These are phyloP conservation scores for Blastocladiella emersonii DNA, from an alignment of 371 early-diverging fungal species.

Conservation along the genomic window DNA sequence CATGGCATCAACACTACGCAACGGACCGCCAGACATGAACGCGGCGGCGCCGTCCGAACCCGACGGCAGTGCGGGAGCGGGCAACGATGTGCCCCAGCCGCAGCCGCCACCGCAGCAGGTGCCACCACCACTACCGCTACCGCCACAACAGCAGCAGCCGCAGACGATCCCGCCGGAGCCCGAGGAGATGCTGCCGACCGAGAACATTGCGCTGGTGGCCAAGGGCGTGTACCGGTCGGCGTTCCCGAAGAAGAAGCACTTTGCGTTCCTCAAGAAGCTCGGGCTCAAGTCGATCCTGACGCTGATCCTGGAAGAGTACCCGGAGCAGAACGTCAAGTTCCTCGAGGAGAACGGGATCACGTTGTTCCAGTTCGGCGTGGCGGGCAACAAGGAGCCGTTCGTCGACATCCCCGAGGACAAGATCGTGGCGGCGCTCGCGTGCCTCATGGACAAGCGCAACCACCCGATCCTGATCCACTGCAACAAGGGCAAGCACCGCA, in stretches of 20 bases:
- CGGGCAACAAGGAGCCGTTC: slow-evolving; percentile 85
- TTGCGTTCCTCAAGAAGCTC: slow-evolving; percentile 75
- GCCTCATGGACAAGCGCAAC: slow-evolving; percentile 61
- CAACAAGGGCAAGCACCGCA: slow-evolving; percentile 96
- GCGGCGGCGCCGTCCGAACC: no score
- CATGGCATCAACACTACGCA: no score
- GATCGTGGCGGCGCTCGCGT: slow-evolving; percentile 72
- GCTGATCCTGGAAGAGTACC: slow-evolving; percentile 86
- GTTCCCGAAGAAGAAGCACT: slow-evolving; percentile 80
- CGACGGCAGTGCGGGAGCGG: no score
- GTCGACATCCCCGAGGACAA: slow-evolving; percentile 93
- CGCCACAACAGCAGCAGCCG: no score
- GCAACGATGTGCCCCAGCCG: no score
- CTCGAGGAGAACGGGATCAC: slow-evolving; percentile 66
- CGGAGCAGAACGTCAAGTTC: slow-evolving; percentile 78
- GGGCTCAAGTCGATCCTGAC: slow-evolving; percentile 83
- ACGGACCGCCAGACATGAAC: no score
- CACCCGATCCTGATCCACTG: slow-evolving; percentile 92
- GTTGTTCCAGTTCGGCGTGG: slow-evolving; percentile 86
- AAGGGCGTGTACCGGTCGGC: slow-evolving; percentile 81
- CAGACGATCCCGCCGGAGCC: no score
- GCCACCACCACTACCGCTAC: no score
- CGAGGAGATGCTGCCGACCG: slow-evolving; percentile 67
- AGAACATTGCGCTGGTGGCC: slow-evolving; percentile 86
- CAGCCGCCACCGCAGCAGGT: no score